phyloP scores from a whole-genome alignment of 179 eudicot genomes.

The Beta corolliflora region DNA sequence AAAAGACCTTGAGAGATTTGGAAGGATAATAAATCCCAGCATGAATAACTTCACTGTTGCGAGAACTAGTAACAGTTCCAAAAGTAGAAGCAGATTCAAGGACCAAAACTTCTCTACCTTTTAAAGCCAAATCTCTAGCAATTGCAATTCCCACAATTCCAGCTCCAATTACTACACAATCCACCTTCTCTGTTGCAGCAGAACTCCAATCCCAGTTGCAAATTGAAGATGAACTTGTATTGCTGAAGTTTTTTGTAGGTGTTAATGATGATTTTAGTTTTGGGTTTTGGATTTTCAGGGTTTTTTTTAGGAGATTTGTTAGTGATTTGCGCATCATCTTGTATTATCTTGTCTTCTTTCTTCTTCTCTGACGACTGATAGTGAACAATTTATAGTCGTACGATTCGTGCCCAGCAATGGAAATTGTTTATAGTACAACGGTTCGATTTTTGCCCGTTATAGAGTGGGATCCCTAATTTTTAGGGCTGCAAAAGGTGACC shows the following conservation, averaged over 20 bases:
- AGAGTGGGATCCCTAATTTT: too few species aligned
- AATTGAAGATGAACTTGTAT: background rate
- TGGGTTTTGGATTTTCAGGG: slow-evolving; percentile 18
- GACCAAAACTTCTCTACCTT: slow-evolving; percentile 65
- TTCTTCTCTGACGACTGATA: background rate
- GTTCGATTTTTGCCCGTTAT: too few species aligned
- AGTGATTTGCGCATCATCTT: slow-evolving; percentile 17
- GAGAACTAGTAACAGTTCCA: slow-evolving; percentile 83
- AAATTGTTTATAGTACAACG: too few species aligned
- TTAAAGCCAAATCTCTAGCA: slow-evolving; percentile 64
- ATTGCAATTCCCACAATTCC: slow-evolving; percentile 86
- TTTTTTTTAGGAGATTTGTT: background rate
- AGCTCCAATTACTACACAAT: slow-evolving; percentile 88
- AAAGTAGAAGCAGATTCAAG: slow-evolving; percentile 74
- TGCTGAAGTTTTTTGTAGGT: background rate
- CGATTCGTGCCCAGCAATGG: too few species aligned
- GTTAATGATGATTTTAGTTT: background rate
- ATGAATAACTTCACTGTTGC: slow-evolving; percentile 93
- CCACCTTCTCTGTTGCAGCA: slow-evolving; percentile 65
- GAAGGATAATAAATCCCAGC: slow-evolving; percentile 88
- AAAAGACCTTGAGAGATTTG: slow-evolving; percentile 67
- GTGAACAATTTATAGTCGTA: too few species aligned
- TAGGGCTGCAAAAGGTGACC: too few species aligned
- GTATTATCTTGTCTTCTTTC: background rate
- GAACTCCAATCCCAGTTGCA: slow-evolving; percentile 25